Evolutionary conservation across 2,329 filamentous ascomycete species (phyloP).

Genomic region (Xylariaceae sp.): DNA sequence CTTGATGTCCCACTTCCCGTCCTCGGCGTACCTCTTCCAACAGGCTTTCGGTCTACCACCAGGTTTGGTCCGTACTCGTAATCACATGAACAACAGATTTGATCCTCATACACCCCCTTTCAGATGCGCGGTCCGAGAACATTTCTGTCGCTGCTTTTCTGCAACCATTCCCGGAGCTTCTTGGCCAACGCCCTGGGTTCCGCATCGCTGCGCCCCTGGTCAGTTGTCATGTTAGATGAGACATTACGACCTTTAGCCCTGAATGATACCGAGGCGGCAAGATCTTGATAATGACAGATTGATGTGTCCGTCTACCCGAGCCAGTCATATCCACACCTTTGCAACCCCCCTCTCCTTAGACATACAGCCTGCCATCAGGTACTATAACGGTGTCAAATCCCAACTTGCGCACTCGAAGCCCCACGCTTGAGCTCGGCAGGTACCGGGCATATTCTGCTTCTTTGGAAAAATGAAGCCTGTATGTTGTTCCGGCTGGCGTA

Average conservation of each 20-base stretch:
- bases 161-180: slow-evolving; percentile 19
- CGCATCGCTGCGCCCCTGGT: slow-evolving; percentile 13
- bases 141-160: slow-evolving; percentile 32
- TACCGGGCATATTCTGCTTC: slow-evolving; percentile 5
- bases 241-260: slow-evolving; percentile 16
- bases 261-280: slow-evolving; percentile 16
- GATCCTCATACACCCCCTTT: slow-evolving; percentile 18
- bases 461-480: slow-evolving; percentile 3
- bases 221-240: slow-evolving; percentile 16
- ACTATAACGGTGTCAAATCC: slow-evolving; percentile 17
- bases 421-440: slow-evolving; percentile 10
- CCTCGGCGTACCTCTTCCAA: slow-evolving; percentile 21
- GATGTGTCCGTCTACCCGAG: slow-evolving; percentile 6
- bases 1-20: slow-evolving; percentile 14
- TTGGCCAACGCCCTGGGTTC: slow-evolving; percentile 39
- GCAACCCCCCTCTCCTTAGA: slow-evolving; percentile 7
- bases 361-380: slow-evolving; percentile 6
- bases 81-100: slow-evolving; percentile 18
- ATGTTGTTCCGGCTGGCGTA: neutral
- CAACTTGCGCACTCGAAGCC: slow-evolving; percentile 9
- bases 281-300: slow-evolving; percentile 8
- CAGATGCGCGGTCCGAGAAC: slow-evolving; percentile 14
- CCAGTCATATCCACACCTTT: neutral
- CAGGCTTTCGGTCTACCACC: slow-evolving; percentile 21
- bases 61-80: slow-evolving; percentile 7